Evolutionary conservation across 768 basidiomycete species (phyloP).

Genomic region (Russula griseocarnosa): DNA sequence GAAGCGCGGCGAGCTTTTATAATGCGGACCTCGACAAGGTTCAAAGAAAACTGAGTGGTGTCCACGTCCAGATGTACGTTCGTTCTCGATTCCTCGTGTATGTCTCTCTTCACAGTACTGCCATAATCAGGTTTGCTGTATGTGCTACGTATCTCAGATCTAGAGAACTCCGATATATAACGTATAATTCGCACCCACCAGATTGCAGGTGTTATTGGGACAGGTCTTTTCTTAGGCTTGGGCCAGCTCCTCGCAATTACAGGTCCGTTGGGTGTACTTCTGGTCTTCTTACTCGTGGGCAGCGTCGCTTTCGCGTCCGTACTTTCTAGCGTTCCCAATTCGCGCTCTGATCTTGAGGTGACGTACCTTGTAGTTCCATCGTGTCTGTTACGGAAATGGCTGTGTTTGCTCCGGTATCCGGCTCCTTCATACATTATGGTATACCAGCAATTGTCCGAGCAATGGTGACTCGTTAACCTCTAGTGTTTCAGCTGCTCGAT

Average conservation of each 20-base stretch:
- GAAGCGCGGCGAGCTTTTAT: slow-evolving; percentile 11
- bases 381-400: slow-evolving; percentile 35
- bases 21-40: slow-evolving; percentile 23
- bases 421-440: slow-evolving; percentile 34
- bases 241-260: slow-evolving; percentile 32
- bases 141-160: not conserved
- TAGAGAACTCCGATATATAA: not conserved
- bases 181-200: not conserved
- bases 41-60: slow-evolving; percentile 21
- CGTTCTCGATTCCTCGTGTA: not conserved
- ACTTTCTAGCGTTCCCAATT: not conserved
- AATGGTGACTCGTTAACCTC: not conserved
- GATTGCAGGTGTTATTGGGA: slow-evolving; percentile 36
- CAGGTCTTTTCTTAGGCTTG: slow-evolving; percentile 35
- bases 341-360: slow-evolving; percentile 1
- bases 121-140: slow-evolving; percentile 24
- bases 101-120: not conserved
- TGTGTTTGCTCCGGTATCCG: slow-evolving; percentile 33
- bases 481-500: slow-evolving; percentile 32
- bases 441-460: not conserved
- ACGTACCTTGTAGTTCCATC: slow-evolving; percentile 29
- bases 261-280: slow-evolving; percentile 34
- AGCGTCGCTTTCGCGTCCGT: slow-evolving; percentile 35
- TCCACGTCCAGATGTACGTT: slow-evolving; percentile 27
- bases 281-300: slow-evolving; percentile 33